These are phyloP conservation scores for Protomyces inouyei DNA, from an alignment of 1,139 yeast genomes.

Conservation along the genomic window DNA sequence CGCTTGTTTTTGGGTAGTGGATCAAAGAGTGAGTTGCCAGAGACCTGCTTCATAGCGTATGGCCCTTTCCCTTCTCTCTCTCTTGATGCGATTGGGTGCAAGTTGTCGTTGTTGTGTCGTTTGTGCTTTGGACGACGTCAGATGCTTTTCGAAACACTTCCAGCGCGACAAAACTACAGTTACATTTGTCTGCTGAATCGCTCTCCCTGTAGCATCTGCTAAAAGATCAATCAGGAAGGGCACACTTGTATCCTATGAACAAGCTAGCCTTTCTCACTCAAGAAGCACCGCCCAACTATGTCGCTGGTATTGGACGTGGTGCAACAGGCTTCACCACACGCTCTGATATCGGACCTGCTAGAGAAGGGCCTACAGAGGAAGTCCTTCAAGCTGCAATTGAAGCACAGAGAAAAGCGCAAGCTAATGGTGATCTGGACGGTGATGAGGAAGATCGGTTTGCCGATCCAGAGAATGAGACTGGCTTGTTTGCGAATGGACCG, in stretches of 20 bases:
- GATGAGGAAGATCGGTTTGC: conserved; percentile 38
- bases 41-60: background rate
- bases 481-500: conserved; percentile 38
- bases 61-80: too few species aligned
- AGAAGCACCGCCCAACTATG: conserved; percentile 83
- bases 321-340: conserved; percentile 89
- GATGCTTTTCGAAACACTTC: background rate
- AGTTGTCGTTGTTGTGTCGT: too few species aligned
- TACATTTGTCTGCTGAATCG: too few species aligned
- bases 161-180: background rate
- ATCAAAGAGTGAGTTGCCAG: background rate
- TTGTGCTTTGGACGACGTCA: too few species aligned
- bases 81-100: too few species aligned
- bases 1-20: background rate
- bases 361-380: conserved; percentile 43
- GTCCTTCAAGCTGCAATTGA: conserved; percentile 40
- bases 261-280: conserved; percentile 58
- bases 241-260: background rate
- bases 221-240: too few species aligned
- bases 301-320: conserved; percentile 92
- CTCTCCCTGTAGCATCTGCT: too few species aligned
- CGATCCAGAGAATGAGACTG: conserved; percentile 43
- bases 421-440: conserved; percentile 39
- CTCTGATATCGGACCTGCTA: conserved; percentile 61
- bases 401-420: conserved; percentile 40